A percentile compares a stretch with the other conserved stretches of the same genome.
Evolutionary conservation across 2,329 filamentous ascomycete species (phyloP).

Genomic region (Madurella fahalii): DNA sequence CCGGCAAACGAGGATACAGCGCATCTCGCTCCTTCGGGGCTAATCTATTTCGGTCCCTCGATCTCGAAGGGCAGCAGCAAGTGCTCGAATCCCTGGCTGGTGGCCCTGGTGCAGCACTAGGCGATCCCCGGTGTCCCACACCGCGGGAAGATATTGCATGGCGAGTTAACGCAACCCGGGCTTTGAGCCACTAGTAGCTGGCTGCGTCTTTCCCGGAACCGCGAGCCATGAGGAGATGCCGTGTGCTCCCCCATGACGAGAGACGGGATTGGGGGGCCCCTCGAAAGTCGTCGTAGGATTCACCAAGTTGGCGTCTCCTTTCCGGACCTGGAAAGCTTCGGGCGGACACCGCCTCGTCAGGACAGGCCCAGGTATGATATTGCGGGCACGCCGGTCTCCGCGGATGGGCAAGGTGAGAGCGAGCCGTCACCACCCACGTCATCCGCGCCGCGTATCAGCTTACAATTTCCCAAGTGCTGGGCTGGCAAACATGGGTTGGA

Average conservation of each 20-base stretch:
- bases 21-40: slow-evolving; percentile 1
- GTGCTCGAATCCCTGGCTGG: slow-evolving; percentile 15
- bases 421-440: slow-evolving; percentile 3
- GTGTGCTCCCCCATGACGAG: background rate
- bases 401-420: background rate
- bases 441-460: background rate
- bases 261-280: background rate
- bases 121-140: slow-evolving; percentile 16
- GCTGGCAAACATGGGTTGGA: slow-evolving; percentile 4
- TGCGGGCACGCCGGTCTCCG: too few relatives aligned
- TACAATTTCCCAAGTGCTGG: background rate
- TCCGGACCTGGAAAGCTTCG: too few relatives aligned
- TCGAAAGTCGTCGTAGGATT: background rate
- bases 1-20: slow-evolving; percentile 1
- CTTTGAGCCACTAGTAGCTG: background rate
- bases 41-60: slow-evolving; percentile 10
- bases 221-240: background rate
- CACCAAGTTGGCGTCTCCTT: background rate
- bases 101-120: slow-evolving; percentile 10
- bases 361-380: background rate
- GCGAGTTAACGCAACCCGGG: background rate
- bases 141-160: slow-evolving; percentile 19
- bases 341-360: background rate
- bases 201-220: slow-evolving; percentile 6
- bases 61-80: background rate